Evolutionary conservation across 768 basidiomycete species (phyloP).

Genomic region (Amanita inopinata): DNA sequence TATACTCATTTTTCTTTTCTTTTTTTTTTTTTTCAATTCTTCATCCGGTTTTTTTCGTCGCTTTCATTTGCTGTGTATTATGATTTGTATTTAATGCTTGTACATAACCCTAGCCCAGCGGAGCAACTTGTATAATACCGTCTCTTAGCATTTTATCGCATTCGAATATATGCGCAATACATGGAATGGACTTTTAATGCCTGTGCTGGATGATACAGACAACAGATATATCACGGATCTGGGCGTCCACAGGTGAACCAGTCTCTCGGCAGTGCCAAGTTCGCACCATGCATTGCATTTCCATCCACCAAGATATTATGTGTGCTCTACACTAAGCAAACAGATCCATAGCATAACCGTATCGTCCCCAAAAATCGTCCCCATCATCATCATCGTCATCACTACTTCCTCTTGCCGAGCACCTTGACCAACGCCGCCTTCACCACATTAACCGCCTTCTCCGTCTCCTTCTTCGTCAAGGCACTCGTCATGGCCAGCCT

Average conservation of each 20-base stretch:
- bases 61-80: conserved; percentile 5
- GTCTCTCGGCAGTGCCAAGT: no score
- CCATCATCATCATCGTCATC: neutral
- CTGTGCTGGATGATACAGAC: no score
- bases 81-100: neutral
- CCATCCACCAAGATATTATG: no score
- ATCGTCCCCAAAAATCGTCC: neutral
- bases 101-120: no score
- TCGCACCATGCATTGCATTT: no score
- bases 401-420: conserved; percentile 45
- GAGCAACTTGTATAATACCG: no score
- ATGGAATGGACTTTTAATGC: no score
- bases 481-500: conserved; percentile 74
- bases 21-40: conserved; percentile 9
- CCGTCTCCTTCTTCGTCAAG: conserved; percentile 81
- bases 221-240: no score
- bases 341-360: neutral
- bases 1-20: conserved; percentile 1
- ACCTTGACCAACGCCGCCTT: conserved; percentile 71
- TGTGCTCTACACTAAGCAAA: no score
- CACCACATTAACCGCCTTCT: conserved; percentile 74
- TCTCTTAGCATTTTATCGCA: no score
- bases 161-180: no score
- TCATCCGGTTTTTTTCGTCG: conserved; percentile 4
- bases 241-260: no score